phyloP scores from a whole-genome alignment of 257 asterid genomes.

The Lantana camara region DNA sequence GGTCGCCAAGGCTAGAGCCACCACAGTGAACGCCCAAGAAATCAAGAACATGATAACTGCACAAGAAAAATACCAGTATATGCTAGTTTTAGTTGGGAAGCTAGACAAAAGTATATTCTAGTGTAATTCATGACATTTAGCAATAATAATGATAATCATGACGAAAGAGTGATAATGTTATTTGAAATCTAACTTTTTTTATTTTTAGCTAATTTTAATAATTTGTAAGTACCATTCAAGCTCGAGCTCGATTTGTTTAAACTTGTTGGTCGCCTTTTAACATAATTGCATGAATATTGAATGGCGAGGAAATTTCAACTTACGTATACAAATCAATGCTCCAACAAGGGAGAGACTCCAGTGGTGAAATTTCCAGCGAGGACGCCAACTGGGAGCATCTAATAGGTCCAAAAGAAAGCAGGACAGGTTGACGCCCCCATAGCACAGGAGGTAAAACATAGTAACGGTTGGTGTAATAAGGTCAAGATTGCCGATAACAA shows the following conservation, averaged over 20 bases:
- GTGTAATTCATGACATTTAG: too few species aligned
- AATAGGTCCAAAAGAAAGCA: constrained; percentile 96
- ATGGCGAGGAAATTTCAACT: constrained; percentile 24
- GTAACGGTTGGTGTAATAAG: constrained; percentile 96
- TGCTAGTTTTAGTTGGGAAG: too few species aligned
- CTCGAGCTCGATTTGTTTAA: too few species aligned
- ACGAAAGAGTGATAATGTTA: too few species aligned
- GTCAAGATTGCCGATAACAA: constrained; percentile 89
- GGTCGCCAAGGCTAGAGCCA: constrained; percentile 86
- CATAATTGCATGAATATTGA: too few species aligned
- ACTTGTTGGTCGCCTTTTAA: too few species aligned
- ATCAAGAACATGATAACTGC: constrained; percentile 96
- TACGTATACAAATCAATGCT: constrained; percentile 87
- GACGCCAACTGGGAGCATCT: constrained; percentile 99
- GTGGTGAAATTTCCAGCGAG: constrained; percentile 99
- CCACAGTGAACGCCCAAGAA: constrained; percentile 97
- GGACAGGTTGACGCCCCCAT: constrained; percentile 93
- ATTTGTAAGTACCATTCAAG: too few species aligned
- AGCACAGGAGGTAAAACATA: constrained; percentile 96
- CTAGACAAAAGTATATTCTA: too few species aligned
- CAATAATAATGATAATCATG: too few species aligned
- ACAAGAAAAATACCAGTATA: constrained; percentile 33
- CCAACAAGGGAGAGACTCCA: constrained; percentile 99
- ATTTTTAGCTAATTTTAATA: too few species aligned
- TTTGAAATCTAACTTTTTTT: too few species aligned